Evolutionary conservation across 108 stramenopile genomes (phyloP).

Genomic region (Pseudonitzschia pungens): DNA sequence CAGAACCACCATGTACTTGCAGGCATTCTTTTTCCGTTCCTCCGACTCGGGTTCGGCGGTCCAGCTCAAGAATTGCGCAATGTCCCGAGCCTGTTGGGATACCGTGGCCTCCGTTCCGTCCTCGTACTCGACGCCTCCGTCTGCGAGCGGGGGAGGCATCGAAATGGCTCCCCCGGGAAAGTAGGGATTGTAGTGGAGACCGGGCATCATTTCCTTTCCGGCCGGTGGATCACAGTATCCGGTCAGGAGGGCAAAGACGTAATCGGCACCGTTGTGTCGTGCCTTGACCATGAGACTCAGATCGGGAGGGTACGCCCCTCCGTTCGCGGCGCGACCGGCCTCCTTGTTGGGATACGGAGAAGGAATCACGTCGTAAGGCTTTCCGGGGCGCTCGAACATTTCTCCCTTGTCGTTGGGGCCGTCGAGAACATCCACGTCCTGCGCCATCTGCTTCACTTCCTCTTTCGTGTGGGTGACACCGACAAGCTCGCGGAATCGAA

Average conservation of each 20-base stretch:
- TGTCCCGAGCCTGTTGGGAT: constrained; percentile 91
- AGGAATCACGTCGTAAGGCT: constrained; percentile 92
- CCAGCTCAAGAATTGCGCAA: constrained; percentile 87
- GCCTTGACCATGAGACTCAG: constrained; percentile 98
- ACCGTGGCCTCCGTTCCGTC: constrained; percentile 97
- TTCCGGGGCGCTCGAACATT: constrained; percentile 99
- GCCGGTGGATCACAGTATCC: constrained; percentile 96
- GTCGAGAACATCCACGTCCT: constrained; percentile 93
- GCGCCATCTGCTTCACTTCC: constrained; percentile 89
- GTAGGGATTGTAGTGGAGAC: constrained; percentile 95
- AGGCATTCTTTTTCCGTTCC: constrained; percentile 93
- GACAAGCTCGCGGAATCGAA: constrained; percentile 97
- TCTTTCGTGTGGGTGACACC: constrained; percentile 95
- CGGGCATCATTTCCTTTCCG: constrained; percentile 94
- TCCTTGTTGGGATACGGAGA: constrained; percentile 96
- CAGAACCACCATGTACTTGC: constrained; percentile 85
- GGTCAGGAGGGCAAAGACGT: constrained; percentile 93
- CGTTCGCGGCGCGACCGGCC: constrained; percentile 94
- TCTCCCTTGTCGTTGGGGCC: constrained; percentile 98
- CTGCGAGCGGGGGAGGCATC: constrained; percentile 97
- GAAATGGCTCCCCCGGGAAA: constrained; percentile 97
- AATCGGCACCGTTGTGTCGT: constrained; percentile 94
- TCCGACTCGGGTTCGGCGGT: constrained; percentile 98
- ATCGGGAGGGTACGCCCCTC: constrained; percentile 98
- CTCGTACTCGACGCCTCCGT: constrained; percentile 96